A percentile compares a stretch with the other conserved stretches of the same genome.
phyloP scores from a whole-genome alignment of 768 basidiomycete species.

The Pleurotus pulmonarius region DNA sequence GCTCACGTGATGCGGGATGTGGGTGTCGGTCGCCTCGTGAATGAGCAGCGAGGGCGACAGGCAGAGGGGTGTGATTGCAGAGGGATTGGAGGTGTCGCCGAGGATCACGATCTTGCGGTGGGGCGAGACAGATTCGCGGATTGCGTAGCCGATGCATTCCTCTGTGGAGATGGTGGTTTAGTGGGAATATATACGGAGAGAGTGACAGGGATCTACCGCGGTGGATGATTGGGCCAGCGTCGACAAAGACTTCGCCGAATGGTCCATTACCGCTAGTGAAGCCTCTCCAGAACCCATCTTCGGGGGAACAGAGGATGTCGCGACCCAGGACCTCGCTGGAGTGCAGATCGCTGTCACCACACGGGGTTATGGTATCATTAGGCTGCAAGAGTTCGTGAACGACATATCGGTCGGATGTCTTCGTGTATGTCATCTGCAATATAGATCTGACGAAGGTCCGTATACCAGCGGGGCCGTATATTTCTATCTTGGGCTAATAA shows the following conservation, averaged over 20 bases:
- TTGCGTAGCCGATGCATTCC: slow-evolving; percentile 76
- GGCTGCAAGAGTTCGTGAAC: slow-evolving; percentile 74
- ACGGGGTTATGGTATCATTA: slow-evolving; percentile 52
- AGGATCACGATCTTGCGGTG: slow-evolving; percentile 68
- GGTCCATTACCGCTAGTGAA: slow-evolving; percentile 37
- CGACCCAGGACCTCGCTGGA: slow-evolving; percentile 59
- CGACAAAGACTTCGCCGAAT: slow-evolving; percentile 47
- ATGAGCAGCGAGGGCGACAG: slow-evolving; percentile 54
- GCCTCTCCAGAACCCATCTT: slow-evolving; percentile 65
- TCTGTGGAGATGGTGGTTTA: slow-evolving; percentile 26
- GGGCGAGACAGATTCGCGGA: slow-evolving; percentile 49
- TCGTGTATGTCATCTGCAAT: slow-evolving; percentile 63
- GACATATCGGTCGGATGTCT: slow-evolving; percentile 57
- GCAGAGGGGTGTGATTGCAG: slow-evolving; percentile 55
- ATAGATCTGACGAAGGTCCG: slow-evolving; percentile 71
- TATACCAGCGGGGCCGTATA: slow-evolving; percentile 79
- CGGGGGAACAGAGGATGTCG: slow-evolving; percentile 49
- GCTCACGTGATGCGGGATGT: slow-evolving; percentile 56
- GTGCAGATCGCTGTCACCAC: slow-evolving; percentile 44
- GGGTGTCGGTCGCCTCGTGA: slow-evolving; percentile 84
- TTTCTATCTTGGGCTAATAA: slow-evolving; percentile 52
- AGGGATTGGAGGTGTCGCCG: slow-evolving; percentile 73
- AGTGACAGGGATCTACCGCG: slow-evolving; percentile 45
- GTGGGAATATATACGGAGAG: slow-evolving; percentile 2
- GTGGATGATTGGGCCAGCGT: slow-evolving; percentile 75